Base-by-base conservation (phyloP, 2,329 filamentous ascomycete genomes). In the Fusarium albidum region DNA sequence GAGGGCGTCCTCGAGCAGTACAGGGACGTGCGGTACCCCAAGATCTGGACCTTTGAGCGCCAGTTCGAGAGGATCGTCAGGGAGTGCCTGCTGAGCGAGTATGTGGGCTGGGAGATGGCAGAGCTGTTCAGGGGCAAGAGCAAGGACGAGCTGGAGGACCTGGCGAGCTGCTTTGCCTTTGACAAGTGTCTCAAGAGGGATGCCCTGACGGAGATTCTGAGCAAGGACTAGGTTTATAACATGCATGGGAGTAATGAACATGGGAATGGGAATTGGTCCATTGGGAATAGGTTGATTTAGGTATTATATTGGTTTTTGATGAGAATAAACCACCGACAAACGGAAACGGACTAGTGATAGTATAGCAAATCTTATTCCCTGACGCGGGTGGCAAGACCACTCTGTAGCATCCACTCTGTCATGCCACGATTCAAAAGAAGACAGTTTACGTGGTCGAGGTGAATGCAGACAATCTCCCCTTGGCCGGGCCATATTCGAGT, bases 51-150 rank as follows among this genome's bases (percentile, higher is more conserved):
- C 2, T 79, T 80, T n/a, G 75, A 82, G 13, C 61, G 79, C 13
- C 79, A 84, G 42, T 68, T 84, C 11, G 76, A 81, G 42, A 72
- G 76, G 13, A 73, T 76, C 34, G 73, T 60, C 64, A 78, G 58
- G 0, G 73, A 75, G 58, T 67, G 63, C 5, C 40, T 75, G 11
- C 63, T 86, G 61, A 77, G 78, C 9, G 77, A 79, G 52, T 81
- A 79, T 44, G 71, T 82, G 50, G 73, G 74, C 6, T 77, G 79
- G 66, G 84, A 86, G 65, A 79, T 83, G 67, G 82, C 82, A 1
- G 77, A 79, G 61, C 68, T 83, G 27, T 87, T 87, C 59, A 68
- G 72, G 33, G 79, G 71, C 4, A 82, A 81, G 73, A 74, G 68
- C 0, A 67, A 78, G 45, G 76, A 78, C 25, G 78, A 85, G 57